Evolutionary conservation across 1,139 yeast species (phyloP).

Genomic region (Candida albicans): DNA sequence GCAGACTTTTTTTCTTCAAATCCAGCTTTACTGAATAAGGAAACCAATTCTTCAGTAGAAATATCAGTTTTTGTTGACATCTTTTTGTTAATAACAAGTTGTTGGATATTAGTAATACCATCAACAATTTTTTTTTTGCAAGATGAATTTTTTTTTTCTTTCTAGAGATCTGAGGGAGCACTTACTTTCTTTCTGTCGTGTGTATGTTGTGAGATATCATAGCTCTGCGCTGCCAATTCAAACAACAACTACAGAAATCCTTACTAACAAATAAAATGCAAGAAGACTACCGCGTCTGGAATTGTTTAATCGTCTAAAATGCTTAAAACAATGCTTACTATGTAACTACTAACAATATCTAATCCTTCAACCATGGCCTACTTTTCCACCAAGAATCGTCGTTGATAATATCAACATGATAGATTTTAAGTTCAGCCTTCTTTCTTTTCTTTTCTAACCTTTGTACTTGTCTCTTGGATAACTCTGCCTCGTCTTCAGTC

Average conservation of each 20-base stretch:
- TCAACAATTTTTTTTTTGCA: background rate
- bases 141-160: no score
- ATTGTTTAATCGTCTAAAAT: background rate
- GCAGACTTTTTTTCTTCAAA: conserved; percentile 67
- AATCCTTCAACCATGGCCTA: conserved; percentile 35
- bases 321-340: background rate
- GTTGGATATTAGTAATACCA: background rate
- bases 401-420: conserved; percentile 60
- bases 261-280: no score
- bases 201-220: no score
- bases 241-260: no score
- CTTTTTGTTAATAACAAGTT: background rate
- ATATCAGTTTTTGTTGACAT: conserved; percentile 2
- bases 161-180: no score
- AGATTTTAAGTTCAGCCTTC: conserved; percentile 45
- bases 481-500: conserved; percentile 15
- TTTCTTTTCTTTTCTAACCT: conserved; percentile 47
- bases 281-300: no score
- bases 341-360: background rate
- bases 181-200: no score
- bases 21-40: conserved; percentile 60
- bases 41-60: conserved; percentile 30
- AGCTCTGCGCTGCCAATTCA: no score
- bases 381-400: conserved; percentile 55
- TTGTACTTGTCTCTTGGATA: conserved; percentile 50